Evolutionary conservation across 2,329 filamentous ascomycete species (phyloP), one percentile per base, ranked within the genome.

Genomic region (Colletotrichum neosansevieriae): DNA sequence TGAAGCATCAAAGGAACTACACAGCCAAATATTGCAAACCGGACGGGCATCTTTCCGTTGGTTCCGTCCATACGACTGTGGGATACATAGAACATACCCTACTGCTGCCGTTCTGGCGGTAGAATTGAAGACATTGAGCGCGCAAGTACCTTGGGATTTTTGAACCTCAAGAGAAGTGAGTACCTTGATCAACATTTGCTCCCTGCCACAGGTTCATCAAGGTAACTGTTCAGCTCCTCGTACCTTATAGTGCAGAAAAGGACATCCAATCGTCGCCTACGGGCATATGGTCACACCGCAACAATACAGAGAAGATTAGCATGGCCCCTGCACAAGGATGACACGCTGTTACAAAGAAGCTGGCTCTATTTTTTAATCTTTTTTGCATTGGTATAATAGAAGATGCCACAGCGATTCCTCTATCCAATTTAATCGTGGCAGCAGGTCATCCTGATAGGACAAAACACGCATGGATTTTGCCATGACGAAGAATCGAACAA

Each of bases 291-390:
- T 57, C 36, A 57, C 15, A 40, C 24, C 19, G 53, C 38, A 45
- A 59, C 57, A 12, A 36, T 49, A 59, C 57, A 49, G 57, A 49
- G 57, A 59, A 59, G 57, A 59, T 59, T 49, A 59, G 57, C 57
- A 58, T 59, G 57, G 57, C 24, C 40, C 57, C 57, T 59, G 38
- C 53, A 57, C 19, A 57, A 57, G 53, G 53, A 40, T 57, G 21
- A 57, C 53, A 42, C 36, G 19, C 53, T 42, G 7, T 24, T 24
- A 4, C 53, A 42, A 29, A 57, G 53, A 29, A 34, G 42, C 12
- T n/a, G 12, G 1, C 13, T 42, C 5, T n/a, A 42, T 57, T 57
- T 44, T 56, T 58, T 42, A 6, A 4, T 2, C 4, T 10, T 21
- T 29, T 24, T 6, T 34, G 7, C 24, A 6, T 32, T 32, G 13